Base-by-base conservation (phyloP, 2,329 filamentous ascomycete species). In the Ophiostoma tasmaniense region DNA sequence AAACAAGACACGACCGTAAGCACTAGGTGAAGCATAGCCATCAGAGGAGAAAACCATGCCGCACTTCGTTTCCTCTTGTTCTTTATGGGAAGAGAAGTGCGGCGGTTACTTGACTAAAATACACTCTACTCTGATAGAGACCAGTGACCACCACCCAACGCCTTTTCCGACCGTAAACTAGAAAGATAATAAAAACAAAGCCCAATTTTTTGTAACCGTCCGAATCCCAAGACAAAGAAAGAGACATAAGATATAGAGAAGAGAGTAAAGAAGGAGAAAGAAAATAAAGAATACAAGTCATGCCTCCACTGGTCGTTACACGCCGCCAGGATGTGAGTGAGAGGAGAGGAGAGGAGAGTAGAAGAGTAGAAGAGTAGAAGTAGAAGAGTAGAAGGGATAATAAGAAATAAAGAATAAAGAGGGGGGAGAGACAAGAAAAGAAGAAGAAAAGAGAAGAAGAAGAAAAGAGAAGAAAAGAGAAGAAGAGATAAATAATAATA, bases 201-300 rank as follows among this genome's bases (percentile, higher is more conserved):
- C 61, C 61, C 61, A 64, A 37, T 64, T 64, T 64, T 62, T 64
- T 37, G 20, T 37, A 37, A 64, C 61, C 61, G 61, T 37, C 61
- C 61, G 37, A 39, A n/a, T 22, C 61, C 30, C 20, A 64, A 22
- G 20, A 35, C 28, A 35, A 67, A 33, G 28, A 62, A 14, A 22
- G 28, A 62, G 30, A 35, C 67, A 66, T 37, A 52, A 35, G 20
- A 61, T 55, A 55, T 6, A 22, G 25, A 59, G 25, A 28, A 30
- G 25, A 64, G 3, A 61, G 7, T 42, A n/a, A 37, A 25, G 10
- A 35, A 28, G 37, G 35, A 28, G 10, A 30, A 55, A 20, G 20
- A 62, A n/a, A 50, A 35, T 11, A 59, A 3, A 66, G 50, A 66
- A 66, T 39, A 45, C 64, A 42, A 64, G 22, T 42, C 37, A 45